Conservation (phyloP, 148 eudicot genomes). For the Salicornia ramosissima region DNA sequence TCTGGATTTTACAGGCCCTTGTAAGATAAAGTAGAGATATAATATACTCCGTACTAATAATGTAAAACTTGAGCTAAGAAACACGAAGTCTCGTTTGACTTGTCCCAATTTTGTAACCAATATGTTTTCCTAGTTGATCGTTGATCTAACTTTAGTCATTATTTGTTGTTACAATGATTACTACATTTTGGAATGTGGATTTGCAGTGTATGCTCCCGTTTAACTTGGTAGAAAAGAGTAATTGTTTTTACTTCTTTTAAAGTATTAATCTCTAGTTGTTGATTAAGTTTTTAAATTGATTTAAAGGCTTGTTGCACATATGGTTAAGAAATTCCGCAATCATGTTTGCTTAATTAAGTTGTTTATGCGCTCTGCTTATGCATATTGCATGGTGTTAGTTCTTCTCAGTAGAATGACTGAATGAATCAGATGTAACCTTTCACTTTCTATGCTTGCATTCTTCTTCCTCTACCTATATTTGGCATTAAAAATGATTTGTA, state of each 20-base stretch:
- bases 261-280: not conserved
- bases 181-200: not conserved
- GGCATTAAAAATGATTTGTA: not conserved
- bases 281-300: not conserved
- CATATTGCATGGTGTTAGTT: not conserved
- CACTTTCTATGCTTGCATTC: not conserved
- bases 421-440: not conserved
- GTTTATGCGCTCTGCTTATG: constrained; percentile 2
- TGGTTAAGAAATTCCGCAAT: not conserved
- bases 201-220: not conserved
- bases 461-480: not conserved
- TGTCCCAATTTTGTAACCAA: constrained; percentile 24
- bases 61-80: constrained; percentile 16
- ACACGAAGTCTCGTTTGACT: constrained; percentile 10
- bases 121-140: constrained; percentile 3
- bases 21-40: constrained; percentile 14
- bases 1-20: constrained; percentile 13
- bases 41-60: constrained; percentile 26
- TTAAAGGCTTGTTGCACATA: not conserved
- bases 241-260: not conserved
- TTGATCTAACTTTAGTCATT: constrained; percentile 3
- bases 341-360: not conserved
- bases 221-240: not conserved
- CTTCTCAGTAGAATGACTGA: not conserved
- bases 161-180: not conserved